Base-by-base conservation (phyloP, 441 rosid genomes). In the Populus trichocarpa region DNA sequence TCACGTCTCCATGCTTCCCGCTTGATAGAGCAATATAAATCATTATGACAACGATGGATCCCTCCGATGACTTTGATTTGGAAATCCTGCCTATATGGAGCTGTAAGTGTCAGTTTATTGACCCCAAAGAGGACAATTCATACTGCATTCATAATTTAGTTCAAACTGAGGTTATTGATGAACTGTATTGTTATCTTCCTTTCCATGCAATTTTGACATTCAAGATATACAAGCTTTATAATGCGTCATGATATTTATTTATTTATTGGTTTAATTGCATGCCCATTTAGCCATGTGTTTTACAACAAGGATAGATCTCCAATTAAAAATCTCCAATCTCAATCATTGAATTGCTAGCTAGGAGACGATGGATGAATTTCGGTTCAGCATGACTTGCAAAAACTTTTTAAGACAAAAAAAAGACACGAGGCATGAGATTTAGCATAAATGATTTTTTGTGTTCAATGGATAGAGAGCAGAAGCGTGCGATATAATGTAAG, bases 1-100 rank as follows among this genome's bases (percentile, higher is more conserved):
- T 92, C 96, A 53, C 89, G 93, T 50, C 94, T 92, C 72, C 93
- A 92, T 79, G 94, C 94, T 36, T 92, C 90, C n/a, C 87, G 84
- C 67, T 74, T 92, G 85, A 92, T 92, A n/a, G 94, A 92, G 81
- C 94, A 85, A 76, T 92, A 89, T 84, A 92, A 90, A 70, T 82
- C 91, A 20, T 71, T 90, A 50, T 92, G 84, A 91, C 59, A 7
- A 57, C 75, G 61, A 53, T 2, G n/a, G 22, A 18, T 18, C 61
- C 61, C n/a, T 18, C 61, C 3, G 50, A 42, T 42, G 50, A 11
- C 50, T 42, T 42, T 42, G 16, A 12, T 53, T 53, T 16, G 8
- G 61, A 53, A 16, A 53, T 5, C 8, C 46, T 6, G 66, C 71
- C 65, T 0, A 6, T 32, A 40, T 50, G 14, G 33, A 11, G 25